Evolutionary conservation across 345 rosid species (phyloP).

Genomic region (Mangifera indica): DNA sequence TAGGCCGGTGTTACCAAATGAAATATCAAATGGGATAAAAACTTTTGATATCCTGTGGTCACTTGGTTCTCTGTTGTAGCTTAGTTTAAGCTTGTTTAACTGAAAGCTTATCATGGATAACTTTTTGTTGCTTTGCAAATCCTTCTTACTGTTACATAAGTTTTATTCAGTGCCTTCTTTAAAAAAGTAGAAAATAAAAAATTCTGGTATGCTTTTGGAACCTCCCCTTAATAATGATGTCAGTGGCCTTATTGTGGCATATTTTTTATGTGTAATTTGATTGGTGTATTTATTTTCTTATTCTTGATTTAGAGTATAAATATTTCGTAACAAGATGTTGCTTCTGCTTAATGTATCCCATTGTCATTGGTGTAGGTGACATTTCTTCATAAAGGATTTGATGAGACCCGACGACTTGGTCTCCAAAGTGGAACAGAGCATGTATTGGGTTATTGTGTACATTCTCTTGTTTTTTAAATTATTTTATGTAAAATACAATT

Average conservation of each 20-base stretch:
- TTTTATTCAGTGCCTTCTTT: not conserved
- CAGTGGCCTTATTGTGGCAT: not conserved
- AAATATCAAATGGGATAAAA: too few species aligned
- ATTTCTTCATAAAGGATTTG: slow-evolving; percentile 92
- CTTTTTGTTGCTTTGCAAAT: too few species aligned
- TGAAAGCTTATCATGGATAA: too few species aligned
- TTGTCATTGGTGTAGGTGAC: slow-evolving; percentile 46
- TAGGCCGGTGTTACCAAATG: too few species aligned
- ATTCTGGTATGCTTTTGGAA: not conserved
- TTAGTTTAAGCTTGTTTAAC: too few species aligned
- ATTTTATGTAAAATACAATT: slow-evolving; percentile 6
- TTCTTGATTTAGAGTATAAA: not conserved
- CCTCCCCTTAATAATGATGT: not conserved
- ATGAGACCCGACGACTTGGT: slow-evolving; percentile 95
- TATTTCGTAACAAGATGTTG: not conserved
- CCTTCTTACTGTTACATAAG: not conserved
- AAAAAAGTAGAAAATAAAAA: too few species aligned
- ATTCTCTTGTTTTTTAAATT: slow-evolving; percentile 8
- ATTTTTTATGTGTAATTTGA: not conserved
- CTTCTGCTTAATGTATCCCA: not conserved
- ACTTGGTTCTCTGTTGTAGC: too few species aligned
- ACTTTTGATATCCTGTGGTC: too few species aligned
- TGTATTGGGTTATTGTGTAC: slow-evolving; percentile 33
- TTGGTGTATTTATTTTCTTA: not conserved
- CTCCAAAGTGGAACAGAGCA: slow-evolving; percentile 83